phyloP scores from a whole-genome alignment of 176 grass and related monocot species.

The Cenchrus americanus region DNA sequence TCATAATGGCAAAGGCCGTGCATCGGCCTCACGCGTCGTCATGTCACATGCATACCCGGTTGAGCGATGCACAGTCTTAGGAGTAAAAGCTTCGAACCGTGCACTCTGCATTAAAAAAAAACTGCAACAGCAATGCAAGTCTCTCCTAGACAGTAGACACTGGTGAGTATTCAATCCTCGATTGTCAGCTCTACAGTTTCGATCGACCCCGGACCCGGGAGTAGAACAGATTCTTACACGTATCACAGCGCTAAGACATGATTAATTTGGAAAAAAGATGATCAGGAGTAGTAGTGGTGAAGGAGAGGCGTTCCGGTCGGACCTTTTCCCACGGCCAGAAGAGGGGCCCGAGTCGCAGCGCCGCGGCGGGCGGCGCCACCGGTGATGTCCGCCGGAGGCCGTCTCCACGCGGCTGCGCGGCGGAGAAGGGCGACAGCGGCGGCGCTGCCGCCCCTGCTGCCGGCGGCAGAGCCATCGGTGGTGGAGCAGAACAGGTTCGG shows the following conservation, averaged over 20 bases:
- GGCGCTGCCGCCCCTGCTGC: slow-evolving; percentile 1
- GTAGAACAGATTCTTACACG: neutral
- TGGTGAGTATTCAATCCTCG: neutral
- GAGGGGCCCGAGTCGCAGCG: slow-evolving; percentile 67
- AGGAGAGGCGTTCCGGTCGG: neutral
- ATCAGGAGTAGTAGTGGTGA: neutral
- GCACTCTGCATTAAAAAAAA: neutral
- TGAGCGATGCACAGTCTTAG: neutral
- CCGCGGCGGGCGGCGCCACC: slow-evolving; percentile 18
- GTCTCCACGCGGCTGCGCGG: neutral
- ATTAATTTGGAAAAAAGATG: neutral
- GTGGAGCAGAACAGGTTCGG: neutral
- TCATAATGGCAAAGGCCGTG: slow-evolving; percentile 20
- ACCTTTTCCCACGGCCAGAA: slow-evolving; percentile 99
- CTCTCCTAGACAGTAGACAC: neutral
- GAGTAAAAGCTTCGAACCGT: slow-evolving; percentile 9
- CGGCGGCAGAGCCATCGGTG: slow-evolving; percentile 35
- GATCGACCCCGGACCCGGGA: no score
- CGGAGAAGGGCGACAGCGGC: slow-evolving; percentile 5
- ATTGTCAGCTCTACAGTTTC: slow-evolving; percentile 11
- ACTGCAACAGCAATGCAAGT: neutral
- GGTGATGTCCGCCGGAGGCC: slow-evolving; percentile 11
- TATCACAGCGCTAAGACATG: neutral
- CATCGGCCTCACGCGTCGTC: slow-evolving; percentile 19
- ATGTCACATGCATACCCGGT: neutral